Evolutionary conservation across 331 rosid species (phyloP).

Genomic region (Stylosanthes scabra): DNA sequence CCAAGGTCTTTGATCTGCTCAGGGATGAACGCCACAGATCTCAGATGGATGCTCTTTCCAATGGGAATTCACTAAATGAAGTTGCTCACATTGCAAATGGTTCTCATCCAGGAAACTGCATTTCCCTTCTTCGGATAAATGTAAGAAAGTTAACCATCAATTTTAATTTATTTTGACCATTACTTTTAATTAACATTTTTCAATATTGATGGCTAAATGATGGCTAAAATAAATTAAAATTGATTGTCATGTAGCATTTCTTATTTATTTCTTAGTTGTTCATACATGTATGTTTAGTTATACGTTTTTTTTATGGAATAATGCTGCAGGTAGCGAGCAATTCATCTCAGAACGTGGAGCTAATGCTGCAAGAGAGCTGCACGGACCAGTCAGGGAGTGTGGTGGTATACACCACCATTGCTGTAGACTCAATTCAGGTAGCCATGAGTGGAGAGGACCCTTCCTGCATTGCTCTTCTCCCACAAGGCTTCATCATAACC

Average conservation of each 20-base stretch:
- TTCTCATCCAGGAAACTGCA: constrained; percentile 96
- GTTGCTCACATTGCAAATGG: constrained; percentile 98
- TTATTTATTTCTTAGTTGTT: too few species aligned
- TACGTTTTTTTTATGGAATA: too few species aligned
- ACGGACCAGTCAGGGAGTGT: constrained; percentile 83
- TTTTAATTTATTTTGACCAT: too few species aligned
- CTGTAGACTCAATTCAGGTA: constrained; percentile 82
- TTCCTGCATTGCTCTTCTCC: constrained; percentile 88
- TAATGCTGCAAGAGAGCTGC: constrained; percentile 95
- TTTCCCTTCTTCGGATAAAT: constrained; percentile 94
- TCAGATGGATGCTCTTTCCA: constrained; percentile 90
- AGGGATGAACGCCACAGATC: constrained; percentile 82
- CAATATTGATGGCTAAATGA: too few species aligned
- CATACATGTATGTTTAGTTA: too few species aligned
- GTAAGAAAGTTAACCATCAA: constrained; percentile 45
- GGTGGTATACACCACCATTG: constrained; percentile 77
- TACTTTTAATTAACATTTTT: too few species aligned
- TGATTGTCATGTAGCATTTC: too few species aligned
- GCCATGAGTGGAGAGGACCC: constrained; percentile 94
- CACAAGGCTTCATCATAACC: constrained; percentile 76
- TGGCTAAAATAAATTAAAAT: too few species aligned
- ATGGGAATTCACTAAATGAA: constrained; percentile 86
- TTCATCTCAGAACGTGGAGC: constrained; percentile 89
- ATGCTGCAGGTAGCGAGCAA: constrained; percentile 81
- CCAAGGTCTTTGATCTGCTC: constrained; percentile 76